A percentile compares a stretch with the other conserved stretches of the same genome.
Evolutionary conservation across 352 stramenopile species (phyloP).

Genomic region (Discostella stelligera): DNA sequence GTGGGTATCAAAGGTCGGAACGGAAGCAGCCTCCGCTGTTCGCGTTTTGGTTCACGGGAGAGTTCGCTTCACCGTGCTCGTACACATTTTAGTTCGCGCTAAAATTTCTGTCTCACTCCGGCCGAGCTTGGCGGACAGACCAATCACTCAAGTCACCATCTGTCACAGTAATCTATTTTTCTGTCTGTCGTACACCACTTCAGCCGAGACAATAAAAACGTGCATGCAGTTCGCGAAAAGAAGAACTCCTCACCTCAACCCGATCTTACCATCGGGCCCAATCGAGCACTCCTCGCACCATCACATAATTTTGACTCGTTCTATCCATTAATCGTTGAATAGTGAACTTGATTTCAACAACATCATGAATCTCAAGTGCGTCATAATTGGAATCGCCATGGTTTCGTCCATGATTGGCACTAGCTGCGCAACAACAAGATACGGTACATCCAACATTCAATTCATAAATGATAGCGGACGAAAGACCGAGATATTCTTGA

Average conservation of each 20-base stretch:
- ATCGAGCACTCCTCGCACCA: background rate
- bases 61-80: no score
- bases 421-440: slow-evolving; percentile 1
- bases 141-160: no score
- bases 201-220: no score
- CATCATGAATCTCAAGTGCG: slow-evolving; percentile 5
- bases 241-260: no score
- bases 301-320: background rate
- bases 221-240: no score
- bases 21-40: background rate
- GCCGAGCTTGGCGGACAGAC: no score
- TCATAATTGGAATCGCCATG: slow-evolving; percentile 3
- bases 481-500: slow-evolving; percentile 51
- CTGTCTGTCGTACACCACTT: no score
- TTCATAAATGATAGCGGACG: slow-evolving; percentile 53
- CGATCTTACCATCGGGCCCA: no score
- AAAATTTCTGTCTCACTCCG: no score
- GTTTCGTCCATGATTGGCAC: slow-evolving; percentile 4
- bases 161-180: no score
- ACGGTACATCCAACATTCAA: slow-evolving; percentile 33
- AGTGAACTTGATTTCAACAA: background rate
- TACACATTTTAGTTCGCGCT: no score
- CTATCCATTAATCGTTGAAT: background rate
- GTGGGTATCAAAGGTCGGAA: background rate
- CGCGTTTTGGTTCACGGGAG: no score